Evolutionary conservation across 2,329 filamentous ascomycete genomes (phyloP), one percentile per base, ranked within the genome.

Genomic region (Cordyceps javanica): DNA sequence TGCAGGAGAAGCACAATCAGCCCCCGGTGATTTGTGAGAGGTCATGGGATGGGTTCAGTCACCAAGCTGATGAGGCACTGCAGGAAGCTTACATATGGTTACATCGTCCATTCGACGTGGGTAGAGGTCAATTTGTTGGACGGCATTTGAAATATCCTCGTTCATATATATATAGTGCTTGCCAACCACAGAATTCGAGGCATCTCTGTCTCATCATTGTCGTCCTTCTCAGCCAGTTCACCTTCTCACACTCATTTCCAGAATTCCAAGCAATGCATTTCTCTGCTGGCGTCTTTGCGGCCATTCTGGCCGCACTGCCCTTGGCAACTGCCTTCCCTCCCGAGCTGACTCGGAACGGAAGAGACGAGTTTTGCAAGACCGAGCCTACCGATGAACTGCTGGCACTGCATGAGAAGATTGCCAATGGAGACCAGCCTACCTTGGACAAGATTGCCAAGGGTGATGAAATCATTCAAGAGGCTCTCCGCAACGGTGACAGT

Each of bases 361-460:
- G n/a, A n/a, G n/a, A 26, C 1, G 42, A 41, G 32, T 56, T 56
- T 19, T 56, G 53, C 44, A 28, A 56, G 16, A 38, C 21, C 13
- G 30, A 30, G 42, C n/a, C 53, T 11, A 41, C 34, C 53, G 14
- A 30, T 3, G 32, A 30, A 10, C 44, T 56, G 21, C 53, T 56
- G 11, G 44, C 16, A 3, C 32, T 56, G 10, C 53, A 39, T 8
- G 53, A 56, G 14, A 48, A 39, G 44, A 56, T 56, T 48, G 53
- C 41, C 44, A 25, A 41, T 3, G 44, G 19, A 10, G 53, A 56
- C 7, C n/a, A 39, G 25, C 25, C 21, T 14, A 41, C 34, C 42
- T 30, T 56, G 53, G 53, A 39, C 53, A 48, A 49, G 53, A 56
- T 56, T 32, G 44, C 44, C 44, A 10, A 56, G 53, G 53, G 42